phyloP scores from a whole-genome alignment of 1,139 yeast genomes.

The Blastobotrys serpentis region DNA sequence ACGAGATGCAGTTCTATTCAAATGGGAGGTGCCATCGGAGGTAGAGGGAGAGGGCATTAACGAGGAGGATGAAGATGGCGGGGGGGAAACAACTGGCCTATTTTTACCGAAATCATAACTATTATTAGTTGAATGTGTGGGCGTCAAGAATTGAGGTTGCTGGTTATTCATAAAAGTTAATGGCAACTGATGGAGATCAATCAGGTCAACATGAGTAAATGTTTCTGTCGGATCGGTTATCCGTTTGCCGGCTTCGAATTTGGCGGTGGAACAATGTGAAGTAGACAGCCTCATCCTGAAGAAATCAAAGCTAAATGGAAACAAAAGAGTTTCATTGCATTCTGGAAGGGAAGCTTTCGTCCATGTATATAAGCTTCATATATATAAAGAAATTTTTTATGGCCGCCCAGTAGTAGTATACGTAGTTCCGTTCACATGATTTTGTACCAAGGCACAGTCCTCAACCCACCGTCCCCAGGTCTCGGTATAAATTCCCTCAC shows the following conservation, averaged over 20 bases:
- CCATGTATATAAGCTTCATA: too few relatives aligned
- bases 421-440: too few relatives aligned
- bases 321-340: too few relatives aligned
- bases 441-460: too few relatives aligned
- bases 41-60: not conserved
- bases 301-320: too few relatives aligned
- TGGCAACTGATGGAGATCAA: not conserved
- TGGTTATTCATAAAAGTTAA: not conserved
- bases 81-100: not conserved
- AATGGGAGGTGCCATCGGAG: not conserved
- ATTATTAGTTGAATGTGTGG: not conserved
- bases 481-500: too few relatives aligned
- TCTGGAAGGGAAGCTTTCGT: too few relatives aligned
- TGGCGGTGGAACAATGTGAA: too few relatives aligned
- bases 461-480: too few relatives aligned
- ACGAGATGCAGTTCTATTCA: not conserved
- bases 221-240: not conserved
- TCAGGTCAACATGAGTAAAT: not conserved
- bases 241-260: not conserved
- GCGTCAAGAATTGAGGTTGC: slow-evolving; percentile 1
- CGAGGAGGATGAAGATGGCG: not conserved
- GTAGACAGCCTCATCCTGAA: too few relatives aligned
- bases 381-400: too few relatives aligned
- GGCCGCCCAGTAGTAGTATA: too few relatives aligned
- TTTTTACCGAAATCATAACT: not conserved